These are phyloP conservation scores for Mycena floridula DNA, from an alignment of 768 basidiomycete genomes.

Conservation along the genomic window DNA sequence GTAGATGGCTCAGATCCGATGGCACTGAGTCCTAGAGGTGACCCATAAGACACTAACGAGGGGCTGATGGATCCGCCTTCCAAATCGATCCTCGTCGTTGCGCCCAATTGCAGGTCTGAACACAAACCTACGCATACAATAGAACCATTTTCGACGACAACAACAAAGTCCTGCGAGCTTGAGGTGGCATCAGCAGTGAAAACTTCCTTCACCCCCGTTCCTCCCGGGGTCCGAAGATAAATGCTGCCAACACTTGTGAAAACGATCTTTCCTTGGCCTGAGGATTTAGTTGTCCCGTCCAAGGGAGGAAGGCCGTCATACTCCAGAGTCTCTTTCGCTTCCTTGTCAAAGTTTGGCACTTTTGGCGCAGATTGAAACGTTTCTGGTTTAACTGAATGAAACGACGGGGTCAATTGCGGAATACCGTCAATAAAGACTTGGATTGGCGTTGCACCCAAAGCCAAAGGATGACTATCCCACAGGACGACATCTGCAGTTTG, in stretches of 20 bases:
- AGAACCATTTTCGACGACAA: not conserved
- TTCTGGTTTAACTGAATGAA: constrained; percentile 42
- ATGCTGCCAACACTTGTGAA: constrained; percentile 3
- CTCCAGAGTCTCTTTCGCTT: constrained; percentile 44
- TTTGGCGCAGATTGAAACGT: constrained; percentile 46
- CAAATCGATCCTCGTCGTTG: constrained; percentile 42
- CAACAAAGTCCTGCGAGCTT: constrained; percentile 13
- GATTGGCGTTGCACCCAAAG: constrained; percentile 69
- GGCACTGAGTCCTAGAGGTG: constrained; percentile 57
- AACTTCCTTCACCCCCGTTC: not conserved
- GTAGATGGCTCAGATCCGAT: constrained; percentile 55
- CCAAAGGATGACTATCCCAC: constrained; percentile 75
- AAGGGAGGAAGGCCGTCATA: constrained; percentile 67
- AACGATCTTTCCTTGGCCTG: constrained; percentile 7
- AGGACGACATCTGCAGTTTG: constrained; percentile 49
- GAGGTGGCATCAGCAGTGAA: not conserved
- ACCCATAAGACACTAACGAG: constrained; percentile 57
- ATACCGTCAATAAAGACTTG: constrained; percentile 88
- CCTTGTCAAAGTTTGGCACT: constrained; percentile 56
- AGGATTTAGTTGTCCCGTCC: constrained; percentile 26
- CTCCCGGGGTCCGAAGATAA: constrained; percentile 17
- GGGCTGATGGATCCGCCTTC: constrained; percentile 61
- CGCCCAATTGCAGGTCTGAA: constrained; percentile 10
- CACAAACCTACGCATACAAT: constrained; percentile 3
- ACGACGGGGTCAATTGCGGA: constrained; percentile 48